Base-by-base conservation (phyloP, 306 rosid species). In the Astragalus glycyphyllos region DNA sequence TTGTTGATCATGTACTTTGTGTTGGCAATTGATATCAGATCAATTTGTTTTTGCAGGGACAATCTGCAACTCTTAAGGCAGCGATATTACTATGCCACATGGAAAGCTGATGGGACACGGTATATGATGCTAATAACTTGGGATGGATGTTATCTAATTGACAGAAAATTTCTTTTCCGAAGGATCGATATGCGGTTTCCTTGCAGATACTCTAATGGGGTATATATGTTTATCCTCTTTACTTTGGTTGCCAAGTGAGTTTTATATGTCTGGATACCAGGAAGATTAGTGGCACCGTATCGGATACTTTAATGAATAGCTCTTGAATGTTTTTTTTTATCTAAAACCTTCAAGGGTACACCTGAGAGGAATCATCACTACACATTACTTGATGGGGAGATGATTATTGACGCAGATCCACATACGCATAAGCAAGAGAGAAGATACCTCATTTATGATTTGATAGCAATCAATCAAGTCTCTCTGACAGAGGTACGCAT, bases 31-130 rank as follows among this genome's bases (percentile, higher is more conserved):
- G 62, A 71, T 23, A 55, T 65, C 40, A 20, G 29, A 31, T 69
- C 10, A 65, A 55, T 71, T 34, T 60, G 31, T n/a, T 31, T 71
- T 70, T 85, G 71, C 86, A 90, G 97, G 83, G 97, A 89, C 7
- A 94, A 94, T 73, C 80, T 94, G 55, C 96, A 88, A 78, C 88
- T 94, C 73, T 80, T 94, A 76, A 90, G 93, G 81, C 98, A 94
- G 65, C 90, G 98, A 13, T 94, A 94, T 83, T 94, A 94, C 74
- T 94, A 94, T 84, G 98, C 98, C 65, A 94, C 98, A 5, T 94
- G 98, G 98, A 94, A 94, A 86, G 98, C 98, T 81, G 98, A 94
- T 75, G 98, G 98, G 79, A 94, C 97, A 42, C 85, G 98, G 64
- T 94, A 90, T 75, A 94, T 94, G 98, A 90, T 90, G 98, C 77